Evolutionary conservation across 2,329 filamentous ascomycete species (phyloP).

Genomic region (Plectosphaerella plurivora): DNA sequence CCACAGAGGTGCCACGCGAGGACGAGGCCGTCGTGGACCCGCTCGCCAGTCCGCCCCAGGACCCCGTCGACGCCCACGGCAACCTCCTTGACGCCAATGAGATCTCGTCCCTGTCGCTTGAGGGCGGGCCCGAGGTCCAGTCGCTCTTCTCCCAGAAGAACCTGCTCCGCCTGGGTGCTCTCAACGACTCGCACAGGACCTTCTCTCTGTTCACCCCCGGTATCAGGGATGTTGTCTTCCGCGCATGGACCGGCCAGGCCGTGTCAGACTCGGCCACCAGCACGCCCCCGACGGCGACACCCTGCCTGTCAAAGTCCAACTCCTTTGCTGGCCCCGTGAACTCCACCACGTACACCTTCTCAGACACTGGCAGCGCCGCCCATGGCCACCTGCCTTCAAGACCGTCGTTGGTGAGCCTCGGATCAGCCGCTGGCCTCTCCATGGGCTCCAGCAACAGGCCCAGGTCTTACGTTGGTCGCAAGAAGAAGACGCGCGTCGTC

Average conservation of each 20-base stretch:
- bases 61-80: conserved; percentile 76
- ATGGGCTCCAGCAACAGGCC: conserved; percentile 55
- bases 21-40: conserved; percentile 69
- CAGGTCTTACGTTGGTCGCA: conserved; percentile 60
- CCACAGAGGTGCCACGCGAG: conserved; percentile 47
- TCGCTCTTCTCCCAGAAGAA: conserved; percentile 96
- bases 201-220: conserved; percentile 86
- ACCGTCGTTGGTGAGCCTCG: conserved; percentile 59
- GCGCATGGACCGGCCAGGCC: conserved; percentile 80
- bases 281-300: conserved; percentile 43
- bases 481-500: conserved; percentile 80
- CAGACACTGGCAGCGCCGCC: conserved; percentile 61
- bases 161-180: conserved; percentile 71
- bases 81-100: conserved; percentile 71
- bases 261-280: conserved; percentile 51
- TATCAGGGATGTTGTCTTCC: conserved; percentile 86
- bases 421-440: conserved; percentile 59
- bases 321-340: conserved; percentile 56
- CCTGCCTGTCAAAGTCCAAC: conserved; percentile 56
- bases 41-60: conserved; percentile 73
- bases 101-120: conserved; percentile 72
- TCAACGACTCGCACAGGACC: conserved; percentile 86
- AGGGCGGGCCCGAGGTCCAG: conserved; percentile 76
- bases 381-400: conserved; percentile 63
- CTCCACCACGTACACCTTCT: conserved; percentile 66